These are phyloP conservation scores for Eimeria brunetti DNA, from an alignment of 169 alveolate genomes.

Conservation along the genomic window DNA sequence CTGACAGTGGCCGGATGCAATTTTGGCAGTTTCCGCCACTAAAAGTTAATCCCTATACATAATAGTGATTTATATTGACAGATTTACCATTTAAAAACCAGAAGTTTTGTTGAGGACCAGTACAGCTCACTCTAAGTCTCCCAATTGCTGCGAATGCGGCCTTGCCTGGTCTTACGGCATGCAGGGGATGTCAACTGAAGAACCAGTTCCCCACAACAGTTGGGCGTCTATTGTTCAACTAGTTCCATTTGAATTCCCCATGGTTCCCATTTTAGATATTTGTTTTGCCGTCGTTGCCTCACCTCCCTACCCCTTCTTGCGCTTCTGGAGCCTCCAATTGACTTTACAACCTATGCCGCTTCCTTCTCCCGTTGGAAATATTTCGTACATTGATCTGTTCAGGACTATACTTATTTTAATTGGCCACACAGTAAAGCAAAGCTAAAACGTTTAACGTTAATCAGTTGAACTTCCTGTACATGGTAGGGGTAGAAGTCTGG, in stretches of 20 bases:
- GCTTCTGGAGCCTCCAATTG: not conserved
- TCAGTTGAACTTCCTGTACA: not conserved
- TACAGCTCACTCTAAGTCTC: too few species aligned
- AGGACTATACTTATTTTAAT: not conserved
- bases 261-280: not conserved
- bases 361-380: not conserved
- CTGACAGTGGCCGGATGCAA: too few species aligned
- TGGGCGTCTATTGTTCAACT: too few species aligned
- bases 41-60: too few species aligned
- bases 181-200: not conserved
- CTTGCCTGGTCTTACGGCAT: not conserved
- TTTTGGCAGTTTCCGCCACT: too few species aligned
- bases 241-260: not conserved
- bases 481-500: not conserved
- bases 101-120: too few species aligned
- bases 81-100: too few species aligned
- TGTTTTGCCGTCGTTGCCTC: too few species aligned
- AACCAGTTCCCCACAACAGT: not conserved
- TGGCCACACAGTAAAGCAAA: not conserved
- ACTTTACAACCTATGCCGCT: not conserved
- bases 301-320: not conserved
- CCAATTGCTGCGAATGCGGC: too few species aligned
- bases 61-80: too few species aligned
- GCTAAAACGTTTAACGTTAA: not conserved
- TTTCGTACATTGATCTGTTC: not conserved